These are phyloP conservation scores for Entrophospora sp. DNA, from an alignment of 192 early-diverging fungal genomes.

Conservation along the genomic window DNA sequence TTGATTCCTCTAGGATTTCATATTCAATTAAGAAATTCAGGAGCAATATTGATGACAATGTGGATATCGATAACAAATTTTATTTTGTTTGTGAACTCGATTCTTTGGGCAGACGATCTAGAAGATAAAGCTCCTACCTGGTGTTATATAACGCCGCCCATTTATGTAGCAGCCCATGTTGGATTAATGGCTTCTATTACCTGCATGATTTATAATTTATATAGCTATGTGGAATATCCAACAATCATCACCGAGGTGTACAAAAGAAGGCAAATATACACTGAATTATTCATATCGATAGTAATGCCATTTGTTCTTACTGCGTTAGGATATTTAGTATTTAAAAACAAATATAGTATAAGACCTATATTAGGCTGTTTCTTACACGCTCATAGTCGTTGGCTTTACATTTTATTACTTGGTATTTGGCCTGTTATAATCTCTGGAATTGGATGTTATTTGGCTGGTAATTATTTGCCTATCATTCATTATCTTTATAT, in stretches of 20 bases:
- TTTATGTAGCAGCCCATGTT: neutral
- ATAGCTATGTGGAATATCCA: neutral
- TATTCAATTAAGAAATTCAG: constrained; percentile 3
- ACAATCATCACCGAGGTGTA: neutral
- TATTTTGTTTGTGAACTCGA: neutral
- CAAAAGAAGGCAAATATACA: neutral
- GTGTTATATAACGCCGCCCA: neutral
- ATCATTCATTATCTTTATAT: neutral
- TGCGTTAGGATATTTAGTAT: neutral
- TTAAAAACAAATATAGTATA: neutral
- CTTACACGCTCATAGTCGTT: neutral
- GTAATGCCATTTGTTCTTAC: neutral
- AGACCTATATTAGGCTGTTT: constrained; percentile 8
- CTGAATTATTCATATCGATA: neutral
- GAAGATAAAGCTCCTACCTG: neutral
- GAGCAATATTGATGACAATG: constrained; percentile 10
- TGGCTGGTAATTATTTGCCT: neutral
- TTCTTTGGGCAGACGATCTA: neutral
- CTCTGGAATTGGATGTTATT: neutral
- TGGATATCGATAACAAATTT: neutral
- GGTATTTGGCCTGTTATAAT: constrained; percentile 10
- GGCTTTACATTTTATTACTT: neutral
- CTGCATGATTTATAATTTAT: constrained; percentile 4
- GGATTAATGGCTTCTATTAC: neutral
- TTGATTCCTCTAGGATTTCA: neutral